These are phyloP conservation scores for Lentinula lateritia DNA, from an alignment of 768 basidiomycete species.

Conservation along the genomic window DNA sequence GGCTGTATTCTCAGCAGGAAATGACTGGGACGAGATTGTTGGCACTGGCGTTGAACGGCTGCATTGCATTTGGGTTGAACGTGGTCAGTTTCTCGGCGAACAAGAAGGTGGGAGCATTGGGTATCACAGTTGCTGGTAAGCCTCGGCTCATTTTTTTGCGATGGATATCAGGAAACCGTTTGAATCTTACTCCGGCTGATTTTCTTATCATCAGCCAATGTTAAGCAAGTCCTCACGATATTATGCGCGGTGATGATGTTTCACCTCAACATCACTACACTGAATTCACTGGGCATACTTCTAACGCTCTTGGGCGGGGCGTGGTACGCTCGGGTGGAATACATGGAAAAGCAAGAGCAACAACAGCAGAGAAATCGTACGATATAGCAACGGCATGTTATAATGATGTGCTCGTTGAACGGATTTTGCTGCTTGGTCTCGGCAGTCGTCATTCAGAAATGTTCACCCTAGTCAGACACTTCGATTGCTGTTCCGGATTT, in stretches of 20 bases:
- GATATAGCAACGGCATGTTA: neutral
- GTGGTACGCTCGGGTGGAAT: conserved; percentile 70
- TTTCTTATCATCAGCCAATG: conserved; percentile 52
- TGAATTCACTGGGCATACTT: conserved; percentile 78
- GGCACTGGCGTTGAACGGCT: conserved; percentile 71
- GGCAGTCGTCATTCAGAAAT: neutral
- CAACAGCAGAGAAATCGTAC: neutral
- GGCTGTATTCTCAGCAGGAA: conserved; percentile 37
- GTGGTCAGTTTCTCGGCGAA: conserved; percentile 97
- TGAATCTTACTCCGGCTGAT: conserved; percentile 3
- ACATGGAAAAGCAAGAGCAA: conserved; percentile 34
- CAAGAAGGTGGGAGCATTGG: conserved; percentile 80
- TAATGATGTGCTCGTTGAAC: no score
- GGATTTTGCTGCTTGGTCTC: neutral
- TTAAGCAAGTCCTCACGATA: conserved; percentile 92
- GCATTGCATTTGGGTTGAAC: conserved; percentile 88
- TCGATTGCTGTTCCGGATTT: neutral
- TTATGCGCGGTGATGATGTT: conserved; percentile 82
- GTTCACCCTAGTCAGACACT: neutral
- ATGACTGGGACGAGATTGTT: conserved; percentile 33
- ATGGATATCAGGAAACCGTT: no score
- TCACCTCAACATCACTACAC: conserved; percentile 69
- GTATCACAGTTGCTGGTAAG: conserved; percentile 87
- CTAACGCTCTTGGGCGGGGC: conserved; percentile 86
- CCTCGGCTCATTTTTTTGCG: neutral